A percentile compares a stretch with the other conserved stretches of the same genome.
Evolutionary conservation across 257 asterid species (phyloP).

Genomic region (Solanum pennellii): DNA sequence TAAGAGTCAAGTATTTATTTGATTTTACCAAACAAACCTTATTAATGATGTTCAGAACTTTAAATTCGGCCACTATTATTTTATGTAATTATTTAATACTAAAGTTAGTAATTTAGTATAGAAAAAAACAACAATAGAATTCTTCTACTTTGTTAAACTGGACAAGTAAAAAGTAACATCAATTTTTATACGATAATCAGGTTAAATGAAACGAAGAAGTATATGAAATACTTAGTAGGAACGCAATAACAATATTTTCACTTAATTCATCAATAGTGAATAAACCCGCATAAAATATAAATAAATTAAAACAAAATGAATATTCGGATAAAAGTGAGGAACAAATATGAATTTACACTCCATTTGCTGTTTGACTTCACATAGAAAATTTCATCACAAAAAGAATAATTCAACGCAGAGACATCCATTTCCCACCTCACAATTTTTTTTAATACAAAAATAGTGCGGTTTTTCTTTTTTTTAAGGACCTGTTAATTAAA

Average conservation of each 20-base stretch:
- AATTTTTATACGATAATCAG: too few species aligned
- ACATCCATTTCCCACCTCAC: background rate
- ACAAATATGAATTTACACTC: background rate
- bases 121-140: too few species aligned
- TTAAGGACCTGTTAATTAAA: background rate
- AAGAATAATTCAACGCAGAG: background rate
- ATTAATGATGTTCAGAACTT: too few species aligned
- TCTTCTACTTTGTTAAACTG: too few species aligned
- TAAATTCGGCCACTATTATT: too few species aligned
- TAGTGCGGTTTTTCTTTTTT: background rate
- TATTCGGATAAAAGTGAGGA: background rate
- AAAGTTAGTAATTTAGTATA: too few species aligned
- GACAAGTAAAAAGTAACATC: background rate
- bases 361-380: background rate
- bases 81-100: too few species aligned
- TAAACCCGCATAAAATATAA: background rate
- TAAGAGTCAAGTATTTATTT: too few species aligned
- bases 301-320: background rate
- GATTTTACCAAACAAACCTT: too few species aligned
- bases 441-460: background rate
- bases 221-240: background rate
- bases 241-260: background rate
- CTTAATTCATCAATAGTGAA: background rate
- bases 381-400: background rate
- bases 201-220: background rate